Percentiles rank a stretch among this genome's conserved stretches.
These are phyloP conservation scores for Rubia occidens DNA, from an alignment of 305 asterid genomes.

Conservation along the genomic window DNA sequence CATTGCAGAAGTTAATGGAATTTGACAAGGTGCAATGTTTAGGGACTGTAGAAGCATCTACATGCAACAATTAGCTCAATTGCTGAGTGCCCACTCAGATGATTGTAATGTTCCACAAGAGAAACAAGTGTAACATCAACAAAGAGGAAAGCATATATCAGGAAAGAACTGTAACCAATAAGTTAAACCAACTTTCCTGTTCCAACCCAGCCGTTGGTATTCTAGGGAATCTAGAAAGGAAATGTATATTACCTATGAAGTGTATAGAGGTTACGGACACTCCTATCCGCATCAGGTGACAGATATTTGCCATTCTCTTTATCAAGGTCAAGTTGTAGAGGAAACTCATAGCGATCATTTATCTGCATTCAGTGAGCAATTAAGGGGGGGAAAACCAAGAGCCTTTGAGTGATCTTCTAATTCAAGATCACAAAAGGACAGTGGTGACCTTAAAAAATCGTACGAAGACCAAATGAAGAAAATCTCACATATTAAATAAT, in stretches of 20 bases:
- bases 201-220: not conserved
- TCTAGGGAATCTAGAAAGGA: slow-evolving; percentile 6
- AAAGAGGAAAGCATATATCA: not conserved
- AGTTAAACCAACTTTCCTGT: not conserved
- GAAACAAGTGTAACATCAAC: not conserved
- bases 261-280: slow-evolving; percentile 79
- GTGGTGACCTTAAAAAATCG: not conserved
- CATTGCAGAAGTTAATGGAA: not conserved
- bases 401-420: not conserved
- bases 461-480: not conserved
- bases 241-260: slow-evolving; percentile 71
- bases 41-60: not conserved
- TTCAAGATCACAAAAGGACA: not conserved
- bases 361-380: slow-evolving; percentile 46
- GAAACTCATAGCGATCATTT: slow-evolving; percentile 96
- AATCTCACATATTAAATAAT: not conserved
- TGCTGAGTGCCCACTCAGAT: not conserved
- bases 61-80: not conserved
- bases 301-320: slow-evolving; percentile 86
- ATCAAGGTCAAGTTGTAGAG: slow-evolving; percentile 94
- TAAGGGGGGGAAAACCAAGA: not conserved
- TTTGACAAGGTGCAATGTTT: not conserved
- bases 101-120: not conserved
- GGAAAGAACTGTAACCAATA: not conserved
- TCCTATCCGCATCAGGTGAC: slow-evolving; percentile 90